Conservation (phyloP, 192 early-diverging fungal genomes). For the Geranomyces michiganensis region DNA sequence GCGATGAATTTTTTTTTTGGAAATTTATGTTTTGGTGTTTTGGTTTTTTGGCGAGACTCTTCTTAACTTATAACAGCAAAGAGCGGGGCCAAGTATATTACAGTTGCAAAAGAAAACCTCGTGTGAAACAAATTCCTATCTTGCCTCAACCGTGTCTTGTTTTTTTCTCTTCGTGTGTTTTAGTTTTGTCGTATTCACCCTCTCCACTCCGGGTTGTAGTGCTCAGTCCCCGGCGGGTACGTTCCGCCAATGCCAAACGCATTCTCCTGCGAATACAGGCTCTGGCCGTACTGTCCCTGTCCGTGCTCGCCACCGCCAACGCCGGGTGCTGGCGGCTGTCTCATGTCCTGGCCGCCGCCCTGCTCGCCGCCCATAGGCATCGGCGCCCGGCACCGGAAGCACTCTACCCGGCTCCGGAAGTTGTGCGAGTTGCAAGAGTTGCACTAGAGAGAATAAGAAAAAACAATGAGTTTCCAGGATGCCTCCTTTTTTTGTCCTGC, state of each 20-base stretch:
- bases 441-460: constrained; percentile 36
- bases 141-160: no score
- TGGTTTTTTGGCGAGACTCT: no score
- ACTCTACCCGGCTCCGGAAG: constrained; percentile 59
- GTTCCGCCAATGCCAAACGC: constrained; percentile 18
- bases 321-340: constrained; percentile 1
- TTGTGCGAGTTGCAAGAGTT: constrained; percentile 71
- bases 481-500: no score
- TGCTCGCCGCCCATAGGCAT: constrained; percentile 15
- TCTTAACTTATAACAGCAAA: no score
- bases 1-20: no score
- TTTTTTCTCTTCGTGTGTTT: no score
- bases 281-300: constrained; percentile 16
- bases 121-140: no score
- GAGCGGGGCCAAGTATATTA: no score
- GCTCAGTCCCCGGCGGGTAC: constrained; percentile 8
- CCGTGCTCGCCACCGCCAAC: not conserved
- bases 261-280: constrained; percentile 27
- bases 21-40: no score
- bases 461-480: no score
- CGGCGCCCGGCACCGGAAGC: constrained; percentile 16
- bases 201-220: constrained; percentile 18
- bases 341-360: not conserved
- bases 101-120: no score
- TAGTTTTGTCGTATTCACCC: not conserved